phyloP scores from a whole-genome alignment of 441 rosid species.

The Hura crepitans region DNA sequence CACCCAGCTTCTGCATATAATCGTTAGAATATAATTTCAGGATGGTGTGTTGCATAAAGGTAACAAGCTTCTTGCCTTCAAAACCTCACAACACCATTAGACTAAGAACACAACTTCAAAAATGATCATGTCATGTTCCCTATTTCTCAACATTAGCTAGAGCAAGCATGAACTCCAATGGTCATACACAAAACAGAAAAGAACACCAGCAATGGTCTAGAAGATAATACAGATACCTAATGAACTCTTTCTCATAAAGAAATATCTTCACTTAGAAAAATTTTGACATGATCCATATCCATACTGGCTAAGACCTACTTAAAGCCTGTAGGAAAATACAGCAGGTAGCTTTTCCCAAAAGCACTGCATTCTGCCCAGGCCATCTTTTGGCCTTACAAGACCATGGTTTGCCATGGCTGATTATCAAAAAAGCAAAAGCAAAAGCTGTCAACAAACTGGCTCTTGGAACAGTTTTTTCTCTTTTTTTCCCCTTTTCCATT shows the following conservation, averaged over 20 bases:
- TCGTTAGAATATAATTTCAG: neutral
- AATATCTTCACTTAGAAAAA: too few species aligned
- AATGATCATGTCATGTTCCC: slow-evolving; percentile 5
- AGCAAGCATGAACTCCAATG: neutral
- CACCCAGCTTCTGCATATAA: neutral
- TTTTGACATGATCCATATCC: neutral
- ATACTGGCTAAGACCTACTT: neutral
- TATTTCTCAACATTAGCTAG: neutral
- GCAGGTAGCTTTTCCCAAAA: neutral
- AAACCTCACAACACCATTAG: neutral
- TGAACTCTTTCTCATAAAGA: too few species aligned
- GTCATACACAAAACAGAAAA: neutral
- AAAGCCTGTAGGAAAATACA: neutral
- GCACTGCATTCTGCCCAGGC: neutral
- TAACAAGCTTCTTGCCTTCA: slow-evolving; percentile 1
- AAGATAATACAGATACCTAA: too few species aligned
- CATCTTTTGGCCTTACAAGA: too few species aligned
- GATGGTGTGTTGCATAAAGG: slow-evolving; percentile 13
- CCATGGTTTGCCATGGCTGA: too few species aligned
- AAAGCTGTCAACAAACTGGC: too few species aligned
- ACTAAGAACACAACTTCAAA: neutral
- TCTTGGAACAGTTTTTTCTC: too few species aligned
- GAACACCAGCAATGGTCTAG: neutral
- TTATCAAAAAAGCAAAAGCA: too few species aligned
- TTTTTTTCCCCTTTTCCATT: too few species aligned